Percentiles rank a stretch among this genome's conserved stretches.
Evolutionary conservation across 2,329 filamentous ascomycete genomes (phyloP).

Genomic region (Tolypocladium guangdongense): DNA sequence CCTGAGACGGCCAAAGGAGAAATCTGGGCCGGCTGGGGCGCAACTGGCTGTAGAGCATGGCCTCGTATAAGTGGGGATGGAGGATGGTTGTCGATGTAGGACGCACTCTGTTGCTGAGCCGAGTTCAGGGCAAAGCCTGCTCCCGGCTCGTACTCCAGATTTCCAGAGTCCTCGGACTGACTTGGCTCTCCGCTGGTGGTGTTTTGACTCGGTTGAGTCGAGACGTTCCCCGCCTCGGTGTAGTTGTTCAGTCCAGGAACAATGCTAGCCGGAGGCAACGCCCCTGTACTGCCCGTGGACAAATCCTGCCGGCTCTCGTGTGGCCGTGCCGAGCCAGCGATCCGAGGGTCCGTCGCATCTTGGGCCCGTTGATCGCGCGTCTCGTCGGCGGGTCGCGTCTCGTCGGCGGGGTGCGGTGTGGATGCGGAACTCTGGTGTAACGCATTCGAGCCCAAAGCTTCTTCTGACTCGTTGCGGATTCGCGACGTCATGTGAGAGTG

Average conservation of each 20-base stretch:
- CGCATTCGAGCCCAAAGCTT: conserved; percentile 11
- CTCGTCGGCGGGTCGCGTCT: not conserved
- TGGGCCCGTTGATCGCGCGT: not conserved
- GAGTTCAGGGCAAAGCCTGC: conserved; percentile 5
- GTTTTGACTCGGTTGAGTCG: conserved; percentile 12
- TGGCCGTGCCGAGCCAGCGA: not conserved
- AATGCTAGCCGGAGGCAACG: conserved; percentile 6
- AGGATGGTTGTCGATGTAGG: conserved; percentile 21
- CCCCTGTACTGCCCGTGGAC: not conserved
- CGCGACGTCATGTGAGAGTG: conserved; percentile 38
- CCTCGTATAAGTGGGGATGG: conserved; percentile 57
- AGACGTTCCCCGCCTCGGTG: conserved; percentile 6
- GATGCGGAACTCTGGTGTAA: conserved; percentile 3
- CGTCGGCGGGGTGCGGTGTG: not conserved
- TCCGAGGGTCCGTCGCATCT: not conserved
- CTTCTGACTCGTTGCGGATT: conserved; percentile 34
- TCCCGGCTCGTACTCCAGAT: conserved; percentile 13
- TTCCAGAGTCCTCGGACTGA: conserved; percentile 29
- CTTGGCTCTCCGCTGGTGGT: conserved; percentile 30
- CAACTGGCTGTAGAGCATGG: conserved; percentile 62
- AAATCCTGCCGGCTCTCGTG: conserved; percentile 5
- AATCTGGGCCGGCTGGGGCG: conserved; percentile 64
- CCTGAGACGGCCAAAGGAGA: conserved; percentile 43
- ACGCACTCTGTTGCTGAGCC: conserved; percentile 9
- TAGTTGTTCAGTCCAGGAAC: conserved; percentile 23